Conservation (phyloP, 2,329 filamentous ascomycete species). For the Cryphonectria nitschkei region DNA sequence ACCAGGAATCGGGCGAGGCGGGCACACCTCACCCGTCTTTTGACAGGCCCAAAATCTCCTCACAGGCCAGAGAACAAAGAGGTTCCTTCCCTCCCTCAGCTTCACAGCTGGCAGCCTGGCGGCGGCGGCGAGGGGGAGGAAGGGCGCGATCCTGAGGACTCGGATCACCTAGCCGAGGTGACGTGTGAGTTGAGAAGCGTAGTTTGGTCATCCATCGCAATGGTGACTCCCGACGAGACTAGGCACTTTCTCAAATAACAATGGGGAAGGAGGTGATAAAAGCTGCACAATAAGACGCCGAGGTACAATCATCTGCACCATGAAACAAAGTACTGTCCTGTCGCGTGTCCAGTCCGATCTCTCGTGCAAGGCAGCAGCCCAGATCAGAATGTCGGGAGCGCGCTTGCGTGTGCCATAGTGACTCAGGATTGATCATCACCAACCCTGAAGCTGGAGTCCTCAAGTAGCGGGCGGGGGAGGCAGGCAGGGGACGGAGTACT, state of each 20-base stretch:
- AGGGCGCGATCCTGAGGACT: not conserved
- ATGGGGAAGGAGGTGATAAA: not conserved
- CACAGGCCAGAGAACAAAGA: not conserved
- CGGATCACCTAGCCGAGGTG: not conserved
- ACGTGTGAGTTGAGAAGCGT: not conserved
- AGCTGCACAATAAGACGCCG: not conserved
- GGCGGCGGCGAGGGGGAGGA: not conserved
- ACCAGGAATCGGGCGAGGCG: not conserved
- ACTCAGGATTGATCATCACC: slow-evolving; percentile 4
- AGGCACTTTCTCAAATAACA: not conserved
- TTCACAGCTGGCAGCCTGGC: slow-evolving; percentile 6
- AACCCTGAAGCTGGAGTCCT: not conserved
- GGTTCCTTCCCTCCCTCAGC: not conserved
- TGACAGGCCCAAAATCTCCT: not conserved
- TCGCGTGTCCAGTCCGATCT: not conserved
- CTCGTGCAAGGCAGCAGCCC: slow-evolving; percentile 11
- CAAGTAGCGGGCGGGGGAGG: slow-evolving; percentile 1
- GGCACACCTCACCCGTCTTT: not conserved
- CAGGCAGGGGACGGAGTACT: not conserved
- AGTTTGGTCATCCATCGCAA: not conserved
- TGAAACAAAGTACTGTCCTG: not conserved
- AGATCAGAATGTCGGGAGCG: not conserved
- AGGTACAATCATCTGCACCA: not conserved
- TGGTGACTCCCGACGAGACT: not conserved
- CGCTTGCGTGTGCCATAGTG: slow-evolving; percentile 4